Evolutionary conservation across 768 basidiomycete species (phyloP), one percentile per base, ranked within the genome.

Genomic region (Naganishia randhawae): DNA sequence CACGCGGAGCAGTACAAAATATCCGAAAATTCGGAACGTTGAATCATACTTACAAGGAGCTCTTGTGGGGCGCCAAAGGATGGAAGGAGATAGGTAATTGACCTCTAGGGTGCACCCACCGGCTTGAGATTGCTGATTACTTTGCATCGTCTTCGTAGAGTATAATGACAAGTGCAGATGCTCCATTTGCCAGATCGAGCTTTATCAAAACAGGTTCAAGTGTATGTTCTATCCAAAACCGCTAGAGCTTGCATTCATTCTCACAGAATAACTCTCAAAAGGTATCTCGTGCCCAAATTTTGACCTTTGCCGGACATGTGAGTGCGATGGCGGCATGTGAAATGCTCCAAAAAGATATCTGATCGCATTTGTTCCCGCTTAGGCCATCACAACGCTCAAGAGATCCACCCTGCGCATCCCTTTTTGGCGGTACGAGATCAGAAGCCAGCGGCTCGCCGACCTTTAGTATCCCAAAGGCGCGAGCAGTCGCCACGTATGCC

Each of bases 51-150:
- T 97, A 89, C 76, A 80, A 85, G 50, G 93, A 95, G 80, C 90
- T 90, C 78, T 84, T 89, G 2, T 96, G 93, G 94, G 87, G 87
- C 0, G 84, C 84, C 35, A 81, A 82, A 48, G 89, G 90, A 0
- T 96, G 94, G 94, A 87, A 87, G 67, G 90, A 92, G 75, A 87
- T 96, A 63, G 90, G 92, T 92, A 75, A 70, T 89, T 84, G 8
- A 31, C 1, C 39, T 16, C 41, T 22, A 35, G 29, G 25, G 5
- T n/a, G 1, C 1, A 27, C 4, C 25, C 42, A 8, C 16, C 10
- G 10, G 33, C 29, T 62, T 11, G 14, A 39, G 66, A 6, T 66
- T 27, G 63, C 22, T 51, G 1, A 53, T 33, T 13, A 48, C 22
- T 33, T n/a, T 25, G 61, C 16, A 37, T 31, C 11, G 67, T 83